A percentile compares a stretch with the other conserved stretches of the same genome.
Evolutionary conservation across 2,329 filamentous ascomycete species (phyloP).

Genomic region (Paecilomyces formosus): DNA sequence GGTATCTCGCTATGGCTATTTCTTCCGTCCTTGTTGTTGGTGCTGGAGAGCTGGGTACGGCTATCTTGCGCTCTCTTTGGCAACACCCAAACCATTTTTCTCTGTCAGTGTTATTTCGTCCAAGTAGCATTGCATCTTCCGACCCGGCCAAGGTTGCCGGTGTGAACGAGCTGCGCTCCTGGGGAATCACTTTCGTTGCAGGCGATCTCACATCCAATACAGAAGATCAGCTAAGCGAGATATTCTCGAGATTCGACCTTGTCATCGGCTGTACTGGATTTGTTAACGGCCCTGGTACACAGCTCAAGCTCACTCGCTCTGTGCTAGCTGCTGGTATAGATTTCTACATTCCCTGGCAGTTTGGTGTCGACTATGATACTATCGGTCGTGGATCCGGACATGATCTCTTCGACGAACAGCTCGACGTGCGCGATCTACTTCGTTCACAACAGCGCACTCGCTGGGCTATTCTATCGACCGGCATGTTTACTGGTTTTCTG

Average conservation of each 20-base stretch:
- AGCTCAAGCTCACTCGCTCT: conserved; percentile 52
- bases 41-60: background rate
- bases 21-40: background rate
- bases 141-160: background rate
- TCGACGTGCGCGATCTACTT: conserved; percentile 49
- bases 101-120: background rate
- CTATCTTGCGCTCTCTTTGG: background rate
- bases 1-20: background rate
- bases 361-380: conserved; percentile 63
- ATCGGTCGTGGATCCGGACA: conserved; percentile 54
- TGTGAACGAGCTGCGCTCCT: background rate
- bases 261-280: conserved; percentile 59
- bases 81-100: background rate
- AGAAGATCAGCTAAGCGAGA: background rate
- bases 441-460: conserved; percentile 40
- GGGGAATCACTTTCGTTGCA: background rate
- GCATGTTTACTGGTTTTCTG: conserved; percentile 63
- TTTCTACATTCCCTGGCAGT: conserved; percentile 65
- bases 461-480: conserved; percentile 63
- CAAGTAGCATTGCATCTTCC: background rate
- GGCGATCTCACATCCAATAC: background rate
- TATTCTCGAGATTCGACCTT: background rate
- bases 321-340: conserved; percentile 44
- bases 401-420: conserved; percentile 61
- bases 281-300: conserved; percentile 46